Evolutionary conservation across 257 asterid species (phyloP), one percentile per base, ranked within the genome.

Genomic region (Nicotiana attenuata): DNA sequence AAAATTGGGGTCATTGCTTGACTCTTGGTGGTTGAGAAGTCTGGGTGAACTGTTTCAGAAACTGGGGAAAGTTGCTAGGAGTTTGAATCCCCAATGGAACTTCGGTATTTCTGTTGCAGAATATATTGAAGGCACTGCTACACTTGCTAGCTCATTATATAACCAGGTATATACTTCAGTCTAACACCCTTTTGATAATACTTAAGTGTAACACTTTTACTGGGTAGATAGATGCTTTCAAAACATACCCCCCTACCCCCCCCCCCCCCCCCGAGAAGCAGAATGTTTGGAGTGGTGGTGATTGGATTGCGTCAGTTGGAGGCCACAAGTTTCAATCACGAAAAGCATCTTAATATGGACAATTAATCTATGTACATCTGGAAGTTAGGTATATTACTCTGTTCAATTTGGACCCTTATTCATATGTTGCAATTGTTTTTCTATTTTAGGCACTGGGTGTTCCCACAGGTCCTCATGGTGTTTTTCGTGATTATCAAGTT

Each of bases 381-480:
- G 59, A 59, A 0, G 16, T 59, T 59, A 19, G 22, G 71, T 59
- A 22, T 11, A 2, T 71, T 71, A 14, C 60, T 45, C 78, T 71
- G 60, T 61, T 61, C 67, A 61, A 61, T 3, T 71, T 45, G 22
- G 78, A 45, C 1, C 50, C 24, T 38, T 71, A 20, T 28, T 59
- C 57, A 35, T 31, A 61, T 78, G 33, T 78, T 78, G 41, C 57
- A 64, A 60, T 16, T 35, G 75, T 60, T 47, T 22, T 56, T 33
- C n/a, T 78, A 16, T 59, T 78, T 78, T 89, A 94, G 99, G 99
- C 97, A 20, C 87, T 94, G 76, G 99, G 99, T 81, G 90, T 94
- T 85, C 99, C 98, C 78, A 94, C 99, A 3, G 99, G 99, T 79
- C 89, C 98, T 15, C 99, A 96, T 77, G 97, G 99, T 61, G 97